These are phyloP conservation scores for Suhomyces emberorum DNA, from an alignment of 805 yeast species.

Conservation along the genomic window DNA sequence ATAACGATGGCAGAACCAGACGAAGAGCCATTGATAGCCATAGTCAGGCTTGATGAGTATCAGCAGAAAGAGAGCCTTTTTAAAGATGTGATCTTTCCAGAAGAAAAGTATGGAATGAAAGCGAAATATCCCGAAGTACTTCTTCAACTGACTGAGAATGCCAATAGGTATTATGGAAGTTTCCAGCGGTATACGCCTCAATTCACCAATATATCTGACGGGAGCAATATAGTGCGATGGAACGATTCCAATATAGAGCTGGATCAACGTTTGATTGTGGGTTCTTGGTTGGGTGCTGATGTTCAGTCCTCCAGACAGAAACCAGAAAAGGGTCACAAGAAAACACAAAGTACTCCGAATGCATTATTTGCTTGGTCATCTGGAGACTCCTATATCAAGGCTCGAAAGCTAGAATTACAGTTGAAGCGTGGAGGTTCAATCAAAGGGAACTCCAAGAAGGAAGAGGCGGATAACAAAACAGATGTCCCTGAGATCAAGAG, in stretches of 20 bases:
- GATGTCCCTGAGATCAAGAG: neutral
- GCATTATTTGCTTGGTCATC: constrained; percentile 44
- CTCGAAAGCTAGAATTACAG: constrained; percentile 26
- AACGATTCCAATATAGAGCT: constrained; percentile 22
- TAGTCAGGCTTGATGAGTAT: neutral
- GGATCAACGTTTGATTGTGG: constrained; percentile 18
- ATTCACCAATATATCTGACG: constrained; percentile 18
- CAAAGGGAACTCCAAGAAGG: constrained; percentile 2
- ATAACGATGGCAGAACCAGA: neutral
- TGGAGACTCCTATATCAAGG: constrained; percentile 35
- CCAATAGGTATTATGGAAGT: constrained; percentile 27
- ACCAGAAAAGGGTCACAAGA: constrained; percentile 6
- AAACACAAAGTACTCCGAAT: constrained; percentile 18
- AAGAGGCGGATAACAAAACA: neutral
- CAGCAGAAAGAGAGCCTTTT: neutral
- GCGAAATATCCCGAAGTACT: constrained; percentile 31
- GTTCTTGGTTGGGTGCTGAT: constrained; percentile 20
- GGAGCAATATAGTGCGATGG: constrained; percentile 28
- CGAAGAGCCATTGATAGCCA: neutral
- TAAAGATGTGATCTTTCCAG: neutral
- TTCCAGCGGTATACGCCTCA: constrained; percentile 36
- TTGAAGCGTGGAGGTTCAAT: constrained; percentile 4
- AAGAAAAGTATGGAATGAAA: neutral
- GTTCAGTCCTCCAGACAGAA: constrained; percentile 4
- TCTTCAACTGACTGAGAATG: constrained; percentile 28